A percentile compares a stretch with the other conserved stretches of the same genome.
Conservation (phyloP, 2,329 filamentous ascomycete species). For the Apiospora kogelbergensis region DNA sequence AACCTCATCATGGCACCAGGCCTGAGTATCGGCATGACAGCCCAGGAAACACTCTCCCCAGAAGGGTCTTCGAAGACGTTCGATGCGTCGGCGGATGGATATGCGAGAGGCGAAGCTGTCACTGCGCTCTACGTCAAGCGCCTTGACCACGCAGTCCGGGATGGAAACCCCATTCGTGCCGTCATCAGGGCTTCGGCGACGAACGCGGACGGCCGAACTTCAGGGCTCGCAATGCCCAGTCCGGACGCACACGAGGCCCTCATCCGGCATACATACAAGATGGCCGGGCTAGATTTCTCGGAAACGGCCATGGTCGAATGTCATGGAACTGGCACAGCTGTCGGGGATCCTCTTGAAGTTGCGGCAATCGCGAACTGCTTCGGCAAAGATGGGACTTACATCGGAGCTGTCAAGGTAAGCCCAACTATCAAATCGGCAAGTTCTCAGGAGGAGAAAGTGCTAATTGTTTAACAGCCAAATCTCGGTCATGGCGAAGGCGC, state of each 20-base stretch:
- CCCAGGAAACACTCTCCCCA: too few relatives aligned
- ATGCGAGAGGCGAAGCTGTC: neutral
- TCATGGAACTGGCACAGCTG: constrained; percentile 28
- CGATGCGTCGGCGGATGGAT: constrained; percentile 1
- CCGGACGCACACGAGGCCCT: neutral
- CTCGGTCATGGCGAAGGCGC: too few relatives aligned
- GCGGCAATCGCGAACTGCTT: constrained; percentile 21
- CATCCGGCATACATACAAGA: neutral
- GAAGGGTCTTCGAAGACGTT: neutral
- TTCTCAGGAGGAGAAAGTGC: too few relatives aligned
- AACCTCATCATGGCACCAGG: too few relatives aligned
- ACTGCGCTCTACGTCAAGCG: constrained; percentile 40
- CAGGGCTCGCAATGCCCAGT: too few relatives aligned
- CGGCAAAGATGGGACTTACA: constrained; percentile 15
- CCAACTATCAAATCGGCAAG: too few relatives aligned
- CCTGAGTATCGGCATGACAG: too few relatives aligned
- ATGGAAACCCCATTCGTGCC: constrained; percentile 36
- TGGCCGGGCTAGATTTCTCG: constrained; percentile 19
- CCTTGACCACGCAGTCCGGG: constrained; percentile 39
- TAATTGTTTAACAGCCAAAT: too few relatives aligned
- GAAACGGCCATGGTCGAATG: constrained; percentile 25
- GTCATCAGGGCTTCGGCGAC: neutral
- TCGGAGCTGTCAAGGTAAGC: too few relatives aligned
- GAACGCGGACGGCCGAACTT: too few relatives aligned
- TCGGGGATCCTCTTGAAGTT: neutral